phyloP scores from a whole-genome alignment of 2,329 filamentous ascomycete genomes.

The Fusarium caatingaense region DNA sequence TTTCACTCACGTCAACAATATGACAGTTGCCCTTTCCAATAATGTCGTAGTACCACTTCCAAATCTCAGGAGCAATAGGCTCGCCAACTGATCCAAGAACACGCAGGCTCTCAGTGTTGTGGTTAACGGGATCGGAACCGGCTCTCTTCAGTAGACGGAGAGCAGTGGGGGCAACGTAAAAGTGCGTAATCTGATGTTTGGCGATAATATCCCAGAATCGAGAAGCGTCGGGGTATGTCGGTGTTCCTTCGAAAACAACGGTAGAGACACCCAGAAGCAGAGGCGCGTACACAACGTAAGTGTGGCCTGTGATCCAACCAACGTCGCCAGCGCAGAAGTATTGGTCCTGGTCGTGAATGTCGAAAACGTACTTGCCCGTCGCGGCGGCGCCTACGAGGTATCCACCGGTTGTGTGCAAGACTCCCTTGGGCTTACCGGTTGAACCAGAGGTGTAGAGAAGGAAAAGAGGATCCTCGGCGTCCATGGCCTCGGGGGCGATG shows the following conservation, averaged over 20 bases:
- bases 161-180: conserved; percentile 94
- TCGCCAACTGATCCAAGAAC: conserved; percentile 92
- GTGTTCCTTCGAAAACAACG: conserved; percentile 94
- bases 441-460: conserved; percentile 94
- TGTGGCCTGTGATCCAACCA: conserved; percentile 97
- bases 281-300: conserved; percentile 94
- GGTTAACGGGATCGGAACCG: conserved; percentile 80
- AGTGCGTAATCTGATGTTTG: conserved; percentile 90
- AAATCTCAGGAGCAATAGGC: conserved; percentile 95
- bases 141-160: conserved; percentile 90
- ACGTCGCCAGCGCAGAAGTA: conserved; percentile 97
- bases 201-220: conserved; percentile 97
- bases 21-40: conserved; percentile 91
- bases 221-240: conserved; percentile 91
- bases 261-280: conserved; percentile 88
- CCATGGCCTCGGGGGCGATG: conserved; percentile 84
- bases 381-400: conserved; percentile 88
- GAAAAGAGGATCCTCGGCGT: conserved; percentile 92
- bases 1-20: conserved; percentile 80
- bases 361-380: conserved; percentile 96
- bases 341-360: conserved; percentile 87
- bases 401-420: conserved; percentile 92
- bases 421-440: conserved; percentile 95
- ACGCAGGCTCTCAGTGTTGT: conserved; percentile 83
- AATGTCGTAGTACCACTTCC: conserved; percentile 96